These are phyloP conservation scores for Cucurbita ficifolia DNA, from an alignment of 306 rosid genomes.

Conservation along the genomic window DNA sequence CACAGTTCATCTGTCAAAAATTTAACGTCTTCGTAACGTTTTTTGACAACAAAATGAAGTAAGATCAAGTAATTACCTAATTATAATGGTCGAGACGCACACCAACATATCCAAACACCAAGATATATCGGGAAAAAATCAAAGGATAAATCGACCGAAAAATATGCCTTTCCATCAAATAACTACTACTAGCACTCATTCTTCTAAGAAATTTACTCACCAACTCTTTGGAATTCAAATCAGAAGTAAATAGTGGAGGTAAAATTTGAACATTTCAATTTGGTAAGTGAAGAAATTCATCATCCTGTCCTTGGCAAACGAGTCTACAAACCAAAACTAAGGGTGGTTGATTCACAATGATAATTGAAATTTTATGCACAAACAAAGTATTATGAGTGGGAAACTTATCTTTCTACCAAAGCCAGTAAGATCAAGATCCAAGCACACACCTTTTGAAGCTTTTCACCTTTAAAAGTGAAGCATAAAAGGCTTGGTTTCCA, in stretches of 20 bases:
- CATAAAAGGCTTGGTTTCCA: background rate
- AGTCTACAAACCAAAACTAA: background rate
- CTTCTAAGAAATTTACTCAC: too few relatives aligned
- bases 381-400: background rate
- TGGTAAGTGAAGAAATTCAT: conserved; percentile 1
- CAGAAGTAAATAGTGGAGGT: background rate
- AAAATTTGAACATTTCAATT: background rate
- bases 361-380: background rate
- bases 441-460: background rate
- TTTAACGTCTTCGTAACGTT: too few relatives aligned
- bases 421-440: conserved; percentile 5
- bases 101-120: too few relatives aligned
- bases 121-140: too few relatives aligned
- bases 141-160: too few relatives aligned
- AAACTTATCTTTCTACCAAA: background rate
- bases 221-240: too few relatives aligned
- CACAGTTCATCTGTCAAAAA: too few relatives aligned
- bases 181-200: too few relatives aligned
- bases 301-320: background rate
- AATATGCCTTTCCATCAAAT: too few relatives aligned
- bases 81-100: too few relatives aligned
- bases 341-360: background rate
- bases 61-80: too few relatives aligned
- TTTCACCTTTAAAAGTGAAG: background rate
- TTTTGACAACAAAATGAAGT: too few relatives aligned